phyloP scores from a whole-genome alignment of 1,284 basidiomycete genomes.

The Papiliotrema flavescens region DNA sequence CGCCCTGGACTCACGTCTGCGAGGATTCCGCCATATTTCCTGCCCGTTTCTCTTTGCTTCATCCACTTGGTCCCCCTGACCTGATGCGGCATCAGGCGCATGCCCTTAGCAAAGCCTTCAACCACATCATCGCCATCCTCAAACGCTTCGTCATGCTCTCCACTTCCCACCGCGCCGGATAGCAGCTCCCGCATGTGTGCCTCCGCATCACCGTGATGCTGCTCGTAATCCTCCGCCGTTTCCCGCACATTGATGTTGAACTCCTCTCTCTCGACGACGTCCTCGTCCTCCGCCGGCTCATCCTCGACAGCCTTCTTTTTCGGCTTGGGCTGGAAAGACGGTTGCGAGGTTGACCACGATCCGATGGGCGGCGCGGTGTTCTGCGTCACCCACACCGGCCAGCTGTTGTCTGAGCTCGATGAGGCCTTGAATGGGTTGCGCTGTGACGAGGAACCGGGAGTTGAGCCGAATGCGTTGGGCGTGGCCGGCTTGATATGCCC shows the following conservation, averaged over 20 bases:
- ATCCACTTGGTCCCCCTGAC: conserved; percentile 80
- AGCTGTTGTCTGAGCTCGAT: neutral
- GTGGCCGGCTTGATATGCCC: conserved; percentile 38
- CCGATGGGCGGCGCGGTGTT: neutral
- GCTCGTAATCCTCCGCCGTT: conserved; percentile 34
- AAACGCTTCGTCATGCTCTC: conserved; percentile 51
- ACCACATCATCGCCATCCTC: conserved; percentile 62
- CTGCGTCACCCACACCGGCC: conserved; percentile 22
- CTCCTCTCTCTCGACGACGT: conserved; percentile 28
- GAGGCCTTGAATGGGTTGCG: too few relatives aligned
- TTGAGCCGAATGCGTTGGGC: conserved; percentile 10
- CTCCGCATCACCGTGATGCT: conserved; percentile 51
- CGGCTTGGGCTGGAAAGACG: too few relatives aligned
- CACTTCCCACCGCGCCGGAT: conserved; percentile 49
- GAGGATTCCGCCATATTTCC: conserved; percentile 78
- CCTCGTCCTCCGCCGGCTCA: conserved; percentile 7
- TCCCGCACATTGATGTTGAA: conserved; percentile 38
- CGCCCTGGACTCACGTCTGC: conserved; percentile 68
- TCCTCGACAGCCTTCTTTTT: too few relatives aligned
- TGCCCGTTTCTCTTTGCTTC: conserved; percentile 72
- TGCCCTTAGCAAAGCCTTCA: conserved; percentile 65
- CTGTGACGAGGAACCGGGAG: neutral
- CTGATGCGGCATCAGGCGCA: conserved; percentile 80
- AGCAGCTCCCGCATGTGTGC: conserved; percentile 54
- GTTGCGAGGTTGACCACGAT: too few relatives aligned